phyloP scores from a whole-genome alignment of 1,139 yeast genomes.

The Debaryomyces coudertii region DNA sequence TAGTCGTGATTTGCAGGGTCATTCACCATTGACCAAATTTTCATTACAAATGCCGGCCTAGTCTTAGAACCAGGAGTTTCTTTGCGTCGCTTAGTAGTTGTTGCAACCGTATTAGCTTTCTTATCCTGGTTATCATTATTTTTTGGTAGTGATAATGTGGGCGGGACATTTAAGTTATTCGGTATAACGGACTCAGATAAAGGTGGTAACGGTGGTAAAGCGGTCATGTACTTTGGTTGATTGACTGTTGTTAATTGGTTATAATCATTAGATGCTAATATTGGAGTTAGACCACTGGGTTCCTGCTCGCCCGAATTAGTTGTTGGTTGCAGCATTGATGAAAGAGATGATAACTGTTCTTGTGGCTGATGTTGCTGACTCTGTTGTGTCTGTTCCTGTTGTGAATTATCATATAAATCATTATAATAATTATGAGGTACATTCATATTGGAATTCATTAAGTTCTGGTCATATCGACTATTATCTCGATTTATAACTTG shows the following conservation, averaged over 20 bases:
- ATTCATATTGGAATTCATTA: constrained; percentile 10
- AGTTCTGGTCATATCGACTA: constrained; percentile 17
- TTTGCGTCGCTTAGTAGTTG: constrained; percentile 29
- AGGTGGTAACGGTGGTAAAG: constrained; percentile 38
- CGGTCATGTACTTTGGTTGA: constrained; percentile 21
- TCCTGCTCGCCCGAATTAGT: constrained; percentile 7
- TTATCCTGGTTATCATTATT: constrained; percentile 12
- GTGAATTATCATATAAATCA: constrained; percentile 19
- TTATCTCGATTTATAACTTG: constrained; percentile 38
- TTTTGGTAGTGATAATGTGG: constrained; percentile 14
- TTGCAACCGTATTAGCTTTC: constrained; percentile 9
- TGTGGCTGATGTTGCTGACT: not conserved
- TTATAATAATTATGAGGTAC: constrained; percentile 18
- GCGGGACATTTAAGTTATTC: constrained; percentile 21
- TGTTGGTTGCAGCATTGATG: constrained; percentile 11
- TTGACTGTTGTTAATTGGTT: constrained; percentile 18
- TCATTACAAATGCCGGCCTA: constrained; percentile 87
- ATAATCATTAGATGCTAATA: constrained; percentile 16
- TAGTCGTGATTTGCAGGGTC: constrained; percentile 69
- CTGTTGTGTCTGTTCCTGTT: constrained; percentile 11
- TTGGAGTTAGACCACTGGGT: constrained; percentile 18
- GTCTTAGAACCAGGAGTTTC: constrained; percentile 42
- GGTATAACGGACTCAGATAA: constrained; percentile 42
- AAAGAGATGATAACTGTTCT: constrained; percentile 4
- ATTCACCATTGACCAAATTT: constrained; percentile 94